Evolutionary conservation across 129 eudicot genomes (phyloP).

Genomic region (Artemisia argyi): DNA sequence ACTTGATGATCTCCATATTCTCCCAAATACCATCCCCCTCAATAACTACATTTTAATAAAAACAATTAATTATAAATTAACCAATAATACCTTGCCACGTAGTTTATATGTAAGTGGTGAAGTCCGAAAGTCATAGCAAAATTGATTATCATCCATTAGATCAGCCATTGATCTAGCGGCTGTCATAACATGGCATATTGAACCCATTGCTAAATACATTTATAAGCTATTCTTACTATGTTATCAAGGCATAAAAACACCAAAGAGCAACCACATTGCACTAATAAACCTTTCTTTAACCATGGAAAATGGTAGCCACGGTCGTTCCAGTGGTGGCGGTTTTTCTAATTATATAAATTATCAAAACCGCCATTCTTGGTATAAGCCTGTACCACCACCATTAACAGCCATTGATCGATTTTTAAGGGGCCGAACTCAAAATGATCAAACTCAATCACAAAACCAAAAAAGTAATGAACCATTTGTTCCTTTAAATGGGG

Average conservation of each 20-base stretch:
- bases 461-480: constrained; percentile 12
- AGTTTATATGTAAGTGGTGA: constrained; percentile 16
- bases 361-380: constrained; percentile 21
- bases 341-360: constrained; percentile 16
- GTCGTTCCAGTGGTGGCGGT: constrained; percentile 16
- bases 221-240: constrained; percentile 5
- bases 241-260: constrained; percentile 19
- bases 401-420: constrained; percentile 61
- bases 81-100: constrained; percentile 30
- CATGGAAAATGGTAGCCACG: constrained; percentile 40
- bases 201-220: constrained; percentile 24
- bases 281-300: constrained; percentile 12
- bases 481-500: neutral
- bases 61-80: neutral
- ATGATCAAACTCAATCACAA: constrained; percentile 28
- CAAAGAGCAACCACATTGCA: constrained; percentile 20
- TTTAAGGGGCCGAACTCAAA: constrained; percentile 29
- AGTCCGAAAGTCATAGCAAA: constrained; percentile 41
- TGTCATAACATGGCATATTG: neutral
- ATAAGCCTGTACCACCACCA: constrained; percentile 27
- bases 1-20: constrained; percentile 33
- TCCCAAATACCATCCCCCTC: constrained; percentile 34
- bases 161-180: constrained; percentile 40
- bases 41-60: constrained; percentile 12
- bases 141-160: constrained; percentile 38